phyloP scores from a whole-genome alignment of 2,329 filamentous ascomycete species.

The Neofusicoccum sp. region DNA sequence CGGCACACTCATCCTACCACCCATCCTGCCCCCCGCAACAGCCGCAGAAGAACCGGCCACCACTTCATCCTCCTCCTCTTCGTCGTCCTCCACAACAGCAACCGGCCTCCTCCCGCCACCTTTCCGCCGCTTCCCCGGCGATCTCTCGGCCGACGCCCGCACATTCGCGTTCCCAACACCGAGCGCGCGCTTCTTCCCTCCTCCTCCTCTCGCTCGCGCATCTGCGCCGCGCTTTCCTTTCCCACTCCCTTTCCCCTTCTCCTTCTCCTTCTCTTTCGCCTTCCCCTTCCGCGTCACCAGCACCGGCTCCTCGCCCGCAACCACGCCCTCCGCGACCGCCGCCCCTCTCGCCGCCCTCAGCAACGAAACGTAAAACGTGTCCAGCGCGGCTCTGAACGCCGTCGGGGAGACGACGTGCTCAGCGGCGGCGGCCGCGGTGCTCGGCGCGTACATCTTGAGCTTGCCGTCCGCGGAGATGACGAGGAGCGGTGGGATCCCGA shows the following conservation, averaged over 20 bases:
- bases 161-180: background rate
- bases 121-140: slow-evolving; percentile 21
- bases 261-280: background rate
- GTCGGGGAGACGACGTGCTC: slow-evolving; percentile 16
- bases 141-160: slow-evolving; percentile 17
- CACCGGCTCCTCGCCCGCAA: background rate
- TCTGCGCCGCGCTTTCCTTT: background rate
- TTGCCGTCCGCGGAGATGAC: slow-evolving; percentile 40
- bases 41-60: background rate
- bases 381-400: background rate
- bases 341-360: background rate
- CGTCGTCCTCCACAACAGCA: background rate
- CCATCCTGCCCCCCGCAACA: background rate
- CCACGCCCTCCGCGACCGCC: background rate
- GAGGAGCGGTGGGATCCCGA: slow-evolving; percentile 34
- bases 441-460: slow-evolving; percentile 38
- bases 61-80: background rate
- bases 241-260: background rate
- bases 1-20: slow-evolving; percentile 18
- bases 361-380: background rate
- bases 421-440: slow-evolving; percentile 11
- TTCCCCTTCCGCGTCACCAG: background rate
- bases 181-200: slow-evolving; percentile 1
- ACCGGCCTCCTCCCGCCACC: background rate
- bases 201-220: background rate